phyloP scores from a whole-genome alignment of 352 stramenopile genomes.

The Phytophthora meadii region DNA sequence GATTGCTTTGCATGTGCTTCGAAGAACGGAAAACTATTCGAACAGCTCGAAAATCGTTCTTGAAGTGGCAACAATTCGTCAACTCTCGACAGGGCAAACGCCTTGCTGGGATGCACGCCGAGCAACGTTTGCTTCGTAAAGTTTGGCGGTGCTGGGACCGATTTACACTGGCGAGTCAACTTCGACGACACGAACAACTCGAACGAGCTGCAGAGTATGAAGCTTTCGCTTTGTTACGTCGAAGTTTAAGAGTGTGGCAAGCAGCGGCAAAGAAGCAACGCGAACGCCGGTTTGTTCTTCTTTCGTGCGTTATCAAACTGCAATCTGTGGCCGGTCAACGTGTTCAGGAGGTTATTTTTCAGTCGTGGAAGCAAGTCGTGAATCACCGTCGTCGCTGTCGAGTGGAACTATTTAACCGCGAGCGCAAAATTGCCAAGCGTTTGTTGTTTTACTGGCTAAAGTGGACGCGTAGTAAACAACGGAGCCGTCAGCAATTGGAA shows the following conservation, averaged over 20 bases:
- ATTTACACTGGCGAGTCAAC: slow-evolving; percentile 1
- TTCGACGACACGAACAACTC: slow-evolving; percentile 7
- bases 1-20: slow-evolving; percentile 28
- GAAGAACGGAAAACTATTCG: background rate
- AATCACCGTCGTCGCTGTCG: slow-evolving; percentile 13
- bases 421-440: slow-evolving; percentile 8
- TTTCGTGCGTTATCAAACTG: slow-evolving; percentile 64
- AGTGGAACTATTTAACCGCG: slow-evolving; percentile 4
- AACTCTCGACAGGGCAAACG: slow-evolving; percentile 4
- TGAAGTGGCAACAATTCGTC: slow-evolving; percentile 31
- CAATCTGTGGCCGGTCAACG: slow-evolving; percentile 21
- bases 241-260: slow-evolving; percentile 28
- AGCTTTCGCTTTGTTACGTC: slow-evolving; percentile 1
- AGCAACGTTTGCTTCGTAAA: slow-evolving; percentile 9
- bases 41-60: slow-evolving; percentile 21
- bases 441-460: slow-evolving; percentile 15
- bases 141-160: slow-evolving; percentile 20
- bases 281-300: slow-evolving; percentile 52
- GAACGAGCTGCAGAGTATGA: slow-evolving; percentile 21
- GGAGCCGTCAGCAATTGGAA: slow-evolving; percentile 12
- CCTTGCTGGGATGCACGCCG: slow-evolving; percentile 14
- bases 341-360: slow-evolving; percentile 31
- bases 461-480: slow-evolving; percentile 12
- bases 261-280: slow-evolving; percentile 23
- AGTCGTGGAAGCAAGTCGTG: slow-evolving; percentile 23